Evolutionary conservation across 345 rosid genomes (phyloP).

Genomic region (Brassica nigra): DNA sequence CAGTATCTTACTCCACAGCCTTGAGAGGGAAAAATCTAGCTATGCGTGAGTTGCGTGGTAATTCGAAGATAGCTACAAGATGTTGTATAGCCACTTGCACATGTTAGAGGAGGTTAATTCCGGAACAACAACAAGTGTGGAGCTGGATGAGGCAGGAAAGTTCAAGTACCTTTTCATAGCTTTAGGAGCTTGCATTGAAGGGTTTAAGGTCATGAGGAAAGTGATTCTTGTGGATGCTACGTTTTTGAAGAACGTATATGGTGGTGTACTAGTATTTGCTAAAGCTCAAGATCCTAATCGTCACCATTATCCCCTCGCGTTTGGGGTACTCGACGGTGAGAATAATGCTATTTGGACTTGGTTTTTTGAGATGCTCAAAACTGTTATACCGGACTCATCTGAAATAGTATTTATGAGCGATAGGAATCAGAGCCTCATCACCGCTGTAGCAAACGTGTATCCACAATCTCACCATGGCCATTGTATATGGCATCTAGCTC

Average conservation of each 20-base stretch:
- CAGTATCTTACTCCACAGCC: not conserved
- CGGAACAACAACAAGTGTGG: not conserved
- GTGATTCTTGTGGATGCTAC: not conserved
- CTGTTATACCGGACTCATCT: not conserved
- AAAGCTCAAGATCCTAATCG: not conserved
- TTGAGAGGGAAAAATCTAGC: not conserved
- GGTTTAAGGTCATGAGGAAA: not conserved
- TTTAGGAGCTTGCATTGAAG: not conserved
- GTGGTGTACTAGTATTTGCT: not conserved
- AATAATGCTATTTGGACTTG: not conserved
- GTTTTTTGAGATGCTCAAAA: not conserved
- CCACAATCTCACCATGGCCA: not conserved
- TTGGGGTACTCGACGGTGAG: not conserved
- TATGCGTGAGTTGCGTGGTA: not conserved
- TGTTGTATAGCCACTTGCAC: not conserved
- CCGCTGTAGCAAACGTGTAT: not conserved
- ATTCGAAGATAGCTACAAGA: not conserved
- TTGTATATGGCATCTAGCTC: not conserved
- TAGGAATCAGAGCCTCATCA: not conserved
- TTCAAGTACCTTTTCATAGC: not conserved
- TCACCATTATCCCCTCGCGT: not conserved
- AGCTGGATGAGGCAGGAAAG: not conserved
- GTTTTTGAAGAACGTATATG: not conserved
- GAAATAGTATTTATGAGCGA: not conserved
- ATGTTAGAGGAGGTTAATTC: not conserved